phyloP scores from a whole-genome alignment of 169 alveolate species.

The Plasmodium coatneyi region DNA sequence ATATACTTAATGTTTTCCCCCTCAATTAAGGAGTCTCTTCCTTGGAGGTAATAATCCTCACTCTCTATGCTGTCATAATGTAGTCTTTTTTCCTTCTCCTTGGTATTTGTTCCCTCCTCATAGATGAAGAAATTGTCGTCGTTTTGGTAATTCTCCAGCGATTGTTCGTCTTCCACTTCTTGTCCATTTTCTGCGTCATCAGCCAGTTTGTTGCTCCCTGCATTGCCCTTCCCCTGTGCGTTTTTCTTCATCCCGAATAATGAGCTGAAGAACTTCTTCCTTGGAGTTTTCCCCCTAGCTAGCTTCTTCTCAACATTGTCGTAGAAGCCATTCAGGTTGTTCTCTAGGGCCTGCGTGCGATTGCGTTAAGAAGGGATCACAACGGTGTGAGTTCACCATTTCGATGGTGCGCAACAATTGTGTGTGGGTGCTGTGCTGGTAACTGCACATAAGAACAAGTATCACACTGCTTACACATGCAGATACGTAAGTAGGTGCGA shows the following conservation, averaged over 20 bases:
- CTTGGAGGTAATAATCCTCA: slow-evolving; percentile 9
- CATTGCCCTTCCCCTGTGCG: neutral
- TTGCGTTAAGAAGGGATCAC: neutral
- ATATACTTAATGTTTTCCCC: slow-evolving; percentile 31
- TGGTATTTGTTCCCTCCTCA: neutral
- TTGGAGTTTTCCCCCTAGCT: neutral
- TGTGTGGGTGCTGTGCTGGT: neutral
- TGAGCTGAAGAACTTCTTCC: slow-evolving; percentile 26
- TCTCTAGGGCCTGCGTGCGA: slow-evolving; percentile 41
- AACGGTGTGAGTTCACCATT: neutral
- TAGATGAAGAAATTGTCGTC: slow-evolving; percentile 50
- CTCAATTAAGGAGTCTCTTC: neutral
- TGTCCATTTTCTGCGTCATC: neutral
- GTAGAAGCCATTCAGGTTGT: slow-evolving; percentile 33
- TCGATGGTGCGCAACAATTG: neutral
- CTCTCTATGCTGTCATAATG: slow-evolving; percentile 7
- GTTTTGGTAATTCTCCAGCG: slow-evolving; percentile 8
- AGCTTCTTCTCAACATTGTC: slow-evolving; percentile 13
- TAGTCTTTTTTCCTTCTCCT: neutral
- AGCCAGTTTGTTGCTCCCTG: neutral
- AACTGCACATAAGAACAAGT: neutral
- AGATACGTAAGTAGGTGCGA: neutral
- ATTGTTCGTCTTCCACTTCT: neutral
- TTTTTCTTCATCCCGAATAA: slow-evolving; percentile 16
- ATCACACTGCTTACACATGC: neutral